phyloP scores from a whole-genome alignment of 257 asterid genomes.

The Avicennia marina region DNA sequence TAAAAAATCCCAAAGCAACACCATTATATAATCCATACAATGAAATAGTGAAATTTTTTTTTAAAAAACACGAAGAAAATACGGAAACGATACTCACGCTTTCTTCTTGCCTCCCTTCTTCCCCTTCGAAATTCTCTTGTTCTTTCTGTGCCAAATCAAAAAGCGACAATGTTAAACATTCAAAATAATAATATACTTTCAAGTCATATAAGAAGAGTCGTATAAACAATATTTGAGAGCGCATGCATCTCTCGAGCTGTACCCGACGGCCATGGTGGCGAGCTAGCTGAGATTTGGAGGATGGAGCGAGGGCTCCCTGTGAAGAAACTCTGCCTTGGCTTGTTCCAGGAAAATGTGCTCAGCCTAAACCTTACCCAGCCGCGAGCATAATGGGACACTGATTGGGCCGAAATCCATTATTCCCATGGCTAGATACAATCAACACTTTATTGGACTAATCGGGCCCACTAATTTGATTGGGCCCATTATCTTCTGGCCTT shows the following conservation, averaged over 20 bases:
- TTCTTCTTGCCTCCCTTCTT: conserved; percentile 72
- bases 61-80: not conserved
- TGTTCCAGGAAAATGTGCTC: not conserved
- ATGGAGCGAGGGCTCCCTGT: conserved; percentile 16
- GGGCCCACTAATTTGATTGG: too few species aligned
- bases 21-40: too few species aligned
- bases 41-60: too few species aligned
- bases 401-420: not conserved
- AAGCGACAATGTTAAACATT: conserved; percentile 8
- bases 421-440: too few species aligned
- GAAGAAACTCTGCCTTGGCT: not conserved
- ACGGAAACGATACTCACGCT: conserved; percentile 28
- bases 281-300: conserved; percentile 6
- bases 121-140: conserved; percentile 64
- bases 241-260: not conserved
- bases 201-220: not conserved
- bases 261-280: conserved; percentile 85
- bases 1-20: not conserved
- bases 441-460: too few species aligned
- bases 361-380: conserved; percentile 23
- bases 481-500: too few species aligned
- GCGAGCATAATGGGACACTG: not conserved
- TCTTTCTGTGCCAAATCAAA: conserved; percentile 34
- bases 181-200: not conserved
- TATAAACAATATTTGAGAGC: not conserved